These are phyloP conservation scores for Candida verbasci DNA, from an alignment of 805 yeast species.

Conservation along the genomic window DNA sequence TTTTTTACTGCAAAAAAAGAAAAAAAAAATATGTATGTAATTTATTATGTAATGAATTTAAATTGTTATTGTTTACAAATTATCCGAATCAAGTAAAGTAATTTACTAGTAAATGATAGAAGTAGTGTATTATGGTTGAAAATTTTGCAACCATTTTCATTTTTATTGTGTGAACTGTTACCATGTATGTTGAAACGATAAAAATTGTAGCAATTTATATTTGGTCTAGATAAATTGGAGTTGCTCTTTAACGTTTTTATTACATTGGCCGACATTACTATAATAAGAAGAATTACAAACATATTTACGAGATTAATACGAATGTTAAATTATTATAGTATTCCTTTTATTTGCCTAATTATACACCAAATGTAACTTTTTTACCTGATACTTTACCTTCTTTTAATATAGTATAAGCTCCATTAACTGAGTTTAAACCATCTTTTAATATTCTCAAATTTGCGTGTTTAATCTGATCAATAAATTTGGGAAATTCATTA, in stretches of 20 bases:
- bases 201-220: too few relatives aligned
- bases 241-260: too few relatives aligned
- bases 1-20: background rate
- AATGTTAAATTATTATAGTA: too few relatives aligned
- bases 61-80: background rate
- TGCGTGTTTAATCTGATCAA: constrained; percentile 15
- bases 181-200: too few relatives aligned
- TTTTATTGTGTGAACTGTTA: too few relatives aligned
- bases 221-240: too few relatives aligned
- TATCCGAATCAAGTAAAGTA: constrained; percentile 3
- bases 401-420: constrained; percentile 33
- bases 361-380: too few relatives aligned
- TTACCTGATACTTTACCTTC: constrained; percentile 39
- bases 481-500: constrained; percentile 14
- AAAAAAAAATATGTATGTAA: background rate
- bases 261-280: too few relatives aligned
- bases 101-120: background rate
- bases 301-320: too few relatives aligned
- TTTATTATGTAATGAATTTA: background rate
- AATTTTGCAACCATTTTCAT: constrained; percentile 1
- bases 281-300: too few relatives aligned
- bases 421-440: constrained; percentile 27
- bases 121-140: constrained; percentile 1
- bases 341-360: too few relatives aligned
- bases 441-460: constrained; percentile 20